phyloP scores from a whole-genome alignment of 768 basidiomycete genomes.

The Leccinum broughii region DNA sequence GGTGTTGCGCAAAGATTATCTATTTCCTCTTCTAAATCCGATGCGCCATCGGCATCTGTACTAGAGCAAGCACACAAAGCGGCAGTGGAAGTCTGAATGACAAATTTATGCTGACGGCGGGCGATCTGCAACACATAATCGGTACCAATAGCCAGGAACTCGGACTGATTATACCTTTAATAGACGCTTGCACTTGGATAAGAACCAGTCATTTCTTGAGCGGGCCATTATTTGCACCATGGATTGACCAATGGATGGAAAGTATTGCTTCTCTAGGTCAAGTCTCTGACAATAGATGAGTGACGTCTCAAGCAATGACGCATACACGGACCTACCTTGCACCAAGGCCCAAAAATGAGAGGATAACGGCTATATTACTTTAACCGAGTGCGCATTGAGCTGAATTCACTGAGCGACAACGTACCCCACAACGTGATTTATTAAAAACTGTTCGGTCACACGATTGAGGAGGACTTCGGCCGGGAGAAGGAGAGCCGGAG shows the following conservation, averaged over 20 bases:
- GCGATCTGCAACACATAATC: slow-evolving; percentile 22
- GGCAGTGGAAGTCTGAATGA: slow-evolving; percentile 31
- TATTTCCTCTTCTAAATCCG: slow-evolving; percentile 14
- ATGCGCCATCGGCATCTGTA: slow-evolving; percentile 6
- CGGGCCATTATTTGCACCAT: slow-evolving; percentile 52
- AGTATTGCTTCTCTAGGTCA: slow-evolving; percentile 50
- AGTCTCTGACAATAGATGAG: slow-evolving; percentile 47
- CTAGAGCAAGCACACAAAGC: slow-evolving; percentile 27
- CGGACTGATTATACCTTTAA: slow-evolving; percentile 46
- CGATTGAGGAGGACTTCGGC: slow-evolving; percentile 52
- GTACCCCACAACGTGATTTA: slow-evolving; percentile 60
- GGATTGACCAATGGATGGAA: slow-evolving; percentile 50
- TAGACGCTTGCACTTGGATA: slow-evolving; percentile 41
- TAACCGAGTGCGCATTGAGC: slow-evolving; percentile 13
- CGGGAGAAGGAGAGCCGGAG: slow-evolving; percentile 54
- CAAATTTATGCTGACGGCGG: slow-evolving; percentile 22
- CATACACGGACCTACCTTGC: slow-evolving; percentile 45
- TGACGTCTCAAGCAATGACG: slow-evolving; percentile 5
- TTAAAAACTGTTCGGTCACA: slow-evolving; percentile 54
- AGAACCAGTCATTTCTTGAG: slow-evolving; percentile 51
- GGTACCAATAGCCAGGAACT: slow-evolving; percentile 11
- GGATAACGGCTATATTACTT: slow-evolving; percentile 62
- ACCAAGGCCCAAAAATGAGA: slow-evolving; percentile 71
- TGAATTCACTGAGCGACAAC: slow-evolving; percentile 16
- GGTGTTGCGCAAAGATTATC: slow-evolving; percentile 4